A percentile compares a stretch with the other conserved stretches of the same genome.
phyloP scores from a whole-genome alignment of 2,329 filamentous ascomycete genomes.

The Epichloe sp. region DNA sequence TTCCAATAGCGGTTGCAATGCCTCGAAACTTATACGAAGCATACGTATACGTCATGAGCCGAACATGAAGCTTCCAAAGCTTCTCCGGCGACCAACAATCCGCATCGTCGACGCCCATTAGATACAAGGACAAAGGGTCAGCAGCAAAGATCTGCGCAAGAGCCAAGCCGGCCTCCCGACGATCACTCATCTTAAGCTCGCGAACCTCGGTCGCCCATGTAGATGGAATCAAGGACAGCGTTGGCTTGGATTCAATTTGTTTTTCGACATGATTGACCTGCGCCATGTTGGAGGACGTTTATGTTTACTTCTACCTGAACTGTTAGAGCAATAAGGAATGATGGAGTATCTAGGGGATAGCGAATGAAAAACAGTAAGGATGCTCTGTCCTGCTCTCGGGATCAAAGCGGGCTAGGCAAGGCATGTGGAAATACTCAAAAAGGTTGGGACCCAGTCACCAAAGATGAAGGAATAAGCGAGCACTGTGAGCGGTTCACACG shows the following conservation, averaged over 20 bases:
- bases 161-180: constrained; percentile 55
- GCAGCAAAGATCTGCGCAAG: constrained; percentile 66
- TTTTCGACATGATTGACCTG: constrained; percentile 2
- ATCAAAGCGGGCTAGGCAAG: constrained; percentile 1
- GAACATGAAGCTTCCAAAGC: constrained; percentile 64
- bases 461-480: not conserved
- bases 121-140: constrained; percentile 63
- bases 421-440: constrained; percentile 3
- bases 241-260: not conserved
- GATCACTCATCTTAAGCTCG: constrained; percentile 50
- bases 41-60: constrained; percentile 65
- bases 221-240: constrained; percentile 37
- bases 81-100: constrained; percentile 47
- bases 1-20: constrained; percentile 59
- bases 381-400: constrained; percentile 2
- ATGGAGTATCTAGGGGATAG: not conserved
- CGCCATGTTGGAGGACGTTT: constrained; percentile 7
- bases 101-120: constrained; percentile 59
- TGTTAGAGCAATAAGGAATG: constrained; percentile 3
- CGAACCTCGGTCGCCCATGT: constrained; percentile 46
- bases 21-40: constrained; percentile 65
- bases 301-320: constrained; percentile 5
- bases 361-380: not conserved
- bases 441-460: constrained; percentile 5
- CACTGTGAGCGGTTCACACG: not conserved